Percentiles rank a stretch among this genome's conserved stretches.
These are phyloP conservation scores for Salvia splendens DNA, from an alignment of 257 asterid species.

Conservation along the genomic window DNA sequence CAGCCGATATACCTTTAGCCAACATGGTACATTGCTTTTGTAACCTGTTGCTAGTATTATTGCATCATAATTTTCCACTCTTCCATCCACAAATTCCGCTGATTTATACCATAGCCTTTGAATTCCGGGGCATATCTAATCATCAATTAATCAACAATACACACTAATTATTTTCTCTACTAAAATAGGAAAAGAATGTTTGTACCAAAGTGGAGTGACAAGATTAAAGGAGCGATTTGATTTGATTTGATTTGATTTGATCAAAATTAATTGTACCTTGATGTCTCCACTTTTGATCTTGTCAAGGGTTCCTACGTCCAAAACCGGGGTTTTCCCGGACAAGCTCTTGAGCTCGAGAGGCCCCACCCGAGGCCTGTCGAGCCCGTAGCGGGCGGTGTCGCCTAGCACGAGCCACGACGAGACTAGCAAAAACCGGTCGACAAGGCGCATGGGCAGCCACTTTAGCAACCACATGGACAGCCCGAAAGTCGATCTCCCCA, in stretches of 20 bases:
- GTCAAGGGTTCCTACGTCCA: constrained; percentile 73
- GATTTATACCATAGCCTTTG: constrained; percentile 42
- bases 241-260: constrained; percentile 30
- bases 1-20: constrained; percentile 51
- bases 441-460: constrained; percentile 69
- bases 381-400: constrained; percentile 58
- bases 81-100: constrained; percentile 60
- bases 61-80: constrained; percentile 53
- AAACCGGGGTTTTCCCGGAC: constrained; percentile 67
- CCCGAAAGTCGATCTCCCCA: constrained; percentile 77
- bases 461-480: constrained; percentile 74
- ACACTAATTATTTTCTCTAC: background rate
- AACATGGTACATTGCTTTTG: constrained; percentile 72
- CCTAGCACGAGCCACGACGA: constrained; percentile 57
- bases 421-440: constrained; percentile 54
- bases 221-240: constrained; percentile 1
- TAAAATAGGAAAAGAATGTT: no score
- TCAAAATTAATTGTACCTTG: constrained; percentile 45
- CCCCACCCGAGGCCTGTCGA: constrained; percentile 55
- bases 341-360: constrained; percentile 67
- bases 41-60: constrained; percentile 74
- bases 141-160: background rate
- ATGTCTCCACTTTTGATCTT: constrained; percentile 75
- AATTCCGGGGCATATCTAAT: constrained; percentile 59
- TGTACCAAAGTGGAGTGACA: background rate